Evolutionary conservation across 495 filamentous ascomycete genomes (phyloP).

Genomic region (Xylaria scruposa): DNA sequence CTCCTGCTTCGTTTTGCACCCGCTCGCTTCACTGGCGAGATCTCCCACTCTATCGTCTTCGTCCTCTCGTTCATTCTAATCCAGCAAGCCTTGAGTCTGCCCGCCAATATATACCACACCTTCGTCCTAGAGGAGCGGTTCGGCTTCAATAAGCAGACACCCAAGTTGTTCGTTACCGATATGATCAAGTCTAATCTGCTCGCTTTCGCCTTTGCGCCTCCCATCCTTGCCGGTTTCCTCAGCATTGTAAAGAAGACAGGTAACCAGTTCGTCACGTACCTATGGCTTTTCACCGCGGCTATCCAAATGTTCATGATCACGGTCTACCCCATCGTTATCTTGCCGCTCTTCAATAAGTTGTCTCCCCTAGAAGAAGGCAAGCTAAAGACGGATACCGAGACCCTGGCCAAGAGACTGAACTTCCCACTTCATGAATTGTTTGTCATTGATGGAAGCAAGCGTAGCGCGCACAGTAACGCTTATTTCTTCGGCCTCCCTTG

Average conservation of each 20-base stretch:
- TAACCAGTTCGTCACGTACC: conserved; percentile 92
- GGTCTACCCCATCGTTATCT: conserved; percentile 91
- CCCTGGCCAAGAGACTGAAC: conserved; percentile 79
- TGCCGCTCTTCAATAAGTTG: conserved; percentile 98
- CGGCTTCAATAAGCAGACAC: conserved; percentile 98
- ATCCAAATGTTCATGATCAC: conserved; percentile 94
- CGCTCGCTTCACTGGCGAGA: conserved; percentile 83
- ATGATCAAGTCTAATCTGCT: conserved; percentile 90
- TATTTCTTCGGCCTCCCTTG: conserved; percentile 98
- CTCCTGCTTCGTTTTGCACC: conserved; percentile 77
- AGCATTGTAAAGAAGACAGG: conserved; percentile 91
- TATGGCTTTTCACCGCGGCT: conserved; percentile 89
- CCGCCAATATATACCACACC: conserved; percentile 85
- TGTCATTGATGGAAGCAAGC: conserved; percentile 97
- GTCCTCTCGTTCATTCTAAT: conserved; percentile 84
- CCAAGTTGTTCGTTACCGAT: conserved; percentile 86
- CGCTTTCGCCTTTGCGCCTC: conserved; percentile 76
- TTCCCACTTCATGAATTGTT: conserved; percentile 91
- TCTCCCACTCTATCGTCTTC: conserved; percentile 91
- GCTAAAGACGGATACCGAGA: conserved; percentile 88
- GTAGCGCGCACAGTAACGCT: conserved; percentile 95
- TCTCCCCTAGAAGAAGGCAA: conserved; percentile 86
- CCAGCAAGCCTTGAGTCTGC: conserved; percentile 77
- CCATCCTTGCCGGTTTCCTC: conserved; percentile 88
- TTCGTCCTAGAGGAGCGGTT: conserved; percentile 97